Percentiles rank a stretch among this genome's conserved stretches.
Conservation (phyloP, 2,329 filamentous ascomycete genomes). For the Fusarium nodosum region DNA sequence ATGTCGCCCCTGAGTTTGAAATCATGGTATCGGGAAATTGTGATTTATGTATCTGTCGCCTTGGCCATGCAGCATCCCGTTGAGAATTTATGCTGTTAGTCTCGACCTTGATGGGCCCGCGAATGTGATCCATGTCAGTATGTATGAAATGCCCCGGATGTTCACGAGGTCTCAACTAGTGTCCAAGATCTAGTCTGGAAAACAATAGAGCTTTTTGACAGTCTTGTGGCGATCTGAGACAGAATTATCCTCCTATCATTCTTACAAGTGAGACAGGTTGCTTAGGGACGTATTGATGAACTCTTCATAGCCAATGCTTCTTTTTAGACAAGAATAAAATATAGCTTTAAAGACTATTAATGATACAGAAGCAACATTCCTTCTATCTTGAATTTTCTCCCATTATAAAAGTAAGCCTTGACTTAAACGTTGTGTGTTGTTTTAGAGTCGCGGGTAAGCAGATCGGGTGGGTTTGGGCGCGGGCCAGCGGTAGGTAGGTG, state of each 20-base stretch:
- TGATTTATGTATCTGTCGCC: not conserved
- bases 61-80: not conserved
- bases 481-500: constrained; percentile 2
- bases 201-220: not conserved
- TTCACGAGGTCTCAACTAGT: not conserved
- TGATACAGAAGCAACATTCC: not conserved
- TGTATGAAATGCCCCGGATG: not conserved
- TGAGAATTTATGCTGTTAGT: not conserved
- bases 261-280: not conserved
- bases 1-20: not conserved
- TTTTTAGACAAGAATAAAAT: too few species aligned
- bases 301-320: not conserved
- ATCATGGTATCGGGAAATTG: not conserved
- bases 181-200: not conserved
- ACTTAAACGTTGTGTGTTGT: not conserved
- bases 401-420: not conserved
- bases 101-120: not conserved
- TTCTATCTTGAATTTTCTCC: not conserved
- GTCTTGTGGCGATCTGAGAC: not conserved
- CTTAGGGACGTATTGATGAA: not conserved
- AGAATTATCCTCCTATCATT: not conserved
- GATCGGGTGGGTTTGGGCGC: constrained; percentile 7
- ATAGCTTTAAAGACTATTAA: too few species aligned
- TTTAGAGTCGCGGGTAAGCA: constrained; percentile 14
- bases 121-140: not conserved